Evolutionary conservation across 1,284 basidiomycete species (phyloP), one percentile per base, ranked within the genome.

Genomic region (Irpex lacteus): DNA sequence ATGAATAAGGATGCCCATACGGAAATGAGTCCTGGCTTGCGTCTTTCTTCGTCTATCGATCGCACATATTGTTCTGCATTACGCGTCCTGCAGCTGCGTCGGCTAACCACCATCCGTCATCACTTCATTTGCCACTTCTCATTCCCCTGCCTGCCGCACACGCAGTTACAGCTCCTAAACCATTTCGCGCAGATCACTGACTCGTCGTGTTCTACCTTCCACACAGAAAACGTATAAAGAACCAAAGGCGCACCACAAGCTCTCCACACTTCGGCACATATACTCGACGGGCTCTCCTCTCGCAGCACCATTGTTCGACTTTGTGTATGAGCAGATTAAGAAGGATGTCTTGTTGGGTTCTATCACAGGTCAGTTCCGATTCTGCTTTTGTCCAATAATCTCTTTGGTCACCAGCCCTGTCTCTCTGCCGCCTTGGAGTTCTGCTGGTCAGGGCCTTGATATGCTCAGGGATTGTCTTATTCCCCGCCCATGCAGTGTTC

Each of bases 201-300:
- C 40, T 5, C 6, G 13, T 47, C 40, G 9, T 47, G n/a, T 47
- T 47, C 40, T n/a, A 6, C 52, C 8, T 59, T 44, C 36, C 40
- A 36, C 53, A 65, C 65, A 88, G 86, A 89, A 88, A 84, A 74
- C 77, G 56, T 88, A 92, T 78, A 83, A 82, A 69, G 15, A 58
- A 18, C 85, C 92, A 63, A 82, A 84, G 65, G 82, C 87, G 68
- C 81, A 88, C 67, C 90, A 94, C 74, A 74, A 77, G 49, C 79
- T 93, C 37, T 74, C 76, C n/a, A 83, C 82, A 6, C 77, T 94
- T 37, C 81, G 83, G 60, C 90, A 93, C 71, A 89, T 96, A 63
- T 89, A 95, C 71, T 91, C 91, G 13, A 95, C 94, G 2, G 94
- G 94, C 2, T 93, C 91, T 21, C 94, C 94, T 7, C 81, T 96